Evolutionary conservation across 202 grass and related monocot genomes (phyloP), one percentile per base, ranked within the genome.

Genomic region (Schoenoplectus tabernaemontani): DNA sequence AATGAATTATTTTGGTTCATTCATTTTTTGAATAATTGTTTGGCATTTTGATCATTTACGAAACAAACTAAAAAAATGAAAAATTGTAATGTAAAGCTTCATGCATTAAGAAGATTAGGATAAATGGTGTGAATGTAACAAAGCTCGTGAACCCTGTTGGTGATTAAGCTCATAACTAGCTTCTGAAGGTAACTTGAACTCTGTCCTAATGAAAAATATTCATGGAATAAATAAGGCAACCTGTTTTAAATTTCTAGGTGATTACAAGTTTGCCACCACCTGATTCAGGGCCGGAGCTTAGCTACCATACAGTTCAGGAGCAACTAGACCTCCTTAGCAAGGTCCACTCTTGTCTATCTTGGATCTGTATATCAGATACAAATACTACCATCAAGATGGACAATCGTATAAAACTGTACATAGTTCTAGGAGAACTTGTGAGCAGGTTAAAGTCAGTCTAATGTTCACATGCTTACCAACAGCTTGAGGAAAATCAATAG

Each of bases 311-410:
- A 9, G 87, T 91, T 37, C 84, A 97, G 17, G 93, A 97, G 36
- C 91, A 97, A 82, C 87, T 91, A 64, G 85, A 90, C 24, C 85
- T 97, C 7, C 85, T 97, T 50, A 78, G 83, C 82, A 79, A 85
- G 86, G 93, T 71, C 64, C 75, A 67, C 80, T 81, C 58, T 47
- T 7, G 39, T 64, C 44, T 26, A 15, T 75, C 7, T 51, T 5
- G 12, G 9, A 32, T 77, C 4, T 77, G 16, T 58, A 32, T 19
- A 33, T 77, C 17, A 36, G 28, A 75, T 39, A 11, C 3, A 13
- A 67, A 9, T 53, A 30, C 4, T 77, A 16, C 17, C 4, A n/a
- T n/a, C 28, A 30, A 8, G 9, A 30, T 75, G 19, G 11, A 76
- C 30, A 54, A 54, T 54, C 9, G 32, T 6, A 75, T 33, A n/a